Percentiles rank a stretch among this genome's conserved stretches.
Conservation (phyloP, 129 eudicot genomes). For the Smallanthus sonchifolius region DNA sequence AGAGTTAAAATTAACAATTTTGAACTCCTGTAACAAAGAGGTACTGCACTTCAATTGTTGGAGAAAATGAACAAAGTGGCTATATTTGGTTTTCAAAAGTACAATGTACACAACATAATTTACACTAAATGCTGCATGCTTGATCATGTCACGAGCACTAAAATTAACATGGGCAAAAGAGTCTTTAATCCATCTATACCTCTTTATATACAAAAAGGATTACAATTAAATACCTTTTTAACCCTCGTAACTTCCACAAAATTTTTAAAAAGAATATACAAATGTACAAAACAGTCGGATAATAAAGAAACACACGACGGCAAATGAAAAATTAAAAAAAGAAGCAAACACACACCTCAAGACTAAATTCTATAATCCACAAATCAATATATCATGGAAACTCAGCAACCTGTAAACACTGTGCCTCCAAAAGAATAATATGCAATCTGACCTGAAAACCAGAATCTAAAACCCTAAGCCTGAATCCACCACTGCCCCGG, state of each 20-base stretch:
- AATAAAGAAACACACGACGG: constrained; percentile 26
- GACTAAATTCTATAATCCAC: constrained; percentile 40
- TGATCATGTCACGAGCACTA: not conserved
- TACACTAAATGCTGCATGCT: not conserved
- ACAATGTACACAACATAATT: too few relatives aligned
- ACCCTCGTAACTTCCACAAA: constrained; percentile 32
- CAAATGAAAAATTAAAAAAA: constrained; percentile 2
- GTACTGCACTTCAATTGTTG: too few relatives aligned
- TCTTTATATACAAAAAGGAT: constrained; percentile 50
- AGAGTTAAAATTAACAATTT: too few relatives aligned
- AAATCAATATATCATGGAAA: constrained; percentile 48
- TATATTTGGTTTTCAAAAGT: not conserved
- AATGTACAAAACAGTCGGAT: constrained; percentile 31
- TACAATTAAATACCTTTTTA: constrained; percentile 39
- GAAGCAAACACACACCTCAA: constrained; percentile 21
- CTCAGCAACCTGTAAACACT: constrained; percentile 32
- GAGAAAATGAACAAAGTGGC: not conserved
- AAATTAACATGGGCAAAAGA: not conserved
- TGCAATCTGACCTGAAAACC: constrained; percentile 31
- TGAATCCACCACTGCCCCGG: constrained; percentile 7
- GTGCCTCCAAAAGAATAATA: constrained; percentile 69
- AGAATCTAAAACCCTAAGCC: constrained; percentile 25
- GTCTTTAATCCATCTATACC: constrained; percentile 26
- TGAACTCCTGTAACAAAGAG: too few relatives aligned
- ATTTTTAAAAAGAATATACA: constrained; percentile 38